Evolutionary conservation across 2,329 filamentous ascomycete species (phyloP).

Genomic region (Harringtonia aguacate): DNA sequence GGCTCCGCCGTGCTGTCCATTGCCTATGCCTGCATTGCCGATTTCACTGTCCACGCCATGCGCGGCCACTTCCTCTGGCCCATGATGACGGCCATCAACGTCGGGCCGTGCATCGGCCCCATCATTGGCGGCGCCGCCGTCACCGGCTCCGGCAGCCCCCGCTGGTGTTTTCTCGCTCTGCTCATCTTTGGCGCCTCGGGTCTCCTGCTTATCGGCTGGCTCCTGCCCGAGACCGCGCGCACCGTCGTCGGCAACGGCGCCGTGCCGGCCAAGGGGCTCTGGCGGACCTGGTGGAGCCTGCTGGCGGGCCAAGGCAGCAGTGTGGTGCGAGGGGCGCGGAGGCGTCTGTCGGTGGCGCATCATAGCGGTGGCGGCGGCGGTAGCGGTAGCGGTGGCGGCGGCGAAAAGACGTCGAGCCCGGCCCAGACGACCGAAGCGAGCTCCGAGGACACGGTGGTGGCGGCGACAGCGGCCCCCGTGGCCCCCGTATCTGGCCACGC

Average conservation of each 20-base stretch:
- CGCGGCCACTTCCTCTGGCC: slow-evolving; percentile 14
- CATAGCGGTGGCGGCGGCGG: too few species aligned
- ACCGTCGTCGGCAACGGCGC: not conserved
- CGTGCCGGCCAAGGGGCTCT: not conserved
- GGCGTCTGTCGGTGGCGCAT: too few species aligned
- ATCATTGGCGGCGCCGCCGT: slow-evolving; percentile 18
- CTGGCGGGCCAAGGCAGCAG: not conserved
- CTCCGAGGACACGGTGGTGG: too few species aligned
- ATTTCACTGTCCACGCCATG: slow-evolving; percentile 18
- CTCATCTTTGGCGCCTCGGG: not conserved
- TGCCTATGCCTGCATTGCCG: slow-evolving; percentile 25
- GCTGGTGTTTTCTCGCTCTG: not conserved
- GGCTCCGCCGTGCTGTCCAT: slow-evolving; percentile 31
- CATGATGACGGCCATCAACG: slow-evolving; percentile 7
- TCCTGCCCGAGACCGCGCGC: not conserved
- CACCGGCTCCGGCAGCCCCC: not conserved
- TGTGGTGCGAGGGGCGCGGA: too few species aligned
- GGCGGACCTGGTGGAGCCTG: not conserved
- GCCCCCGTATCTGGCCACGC: not conserved
- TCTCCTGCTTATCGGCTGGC: not conserved
- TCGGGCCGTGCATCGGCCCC: slow-evolving; percentile 15
- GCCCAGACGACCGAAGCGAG: too few species aligned
- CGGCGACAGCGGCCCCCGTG: too few species aligned
- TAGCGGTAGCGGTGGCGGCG: too few species aligned
- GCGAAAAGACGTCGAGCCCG: too few species aligned